Conservation (phyloP, 345 rosid genomes). For the Bretschneidera sinensis region DNA sequence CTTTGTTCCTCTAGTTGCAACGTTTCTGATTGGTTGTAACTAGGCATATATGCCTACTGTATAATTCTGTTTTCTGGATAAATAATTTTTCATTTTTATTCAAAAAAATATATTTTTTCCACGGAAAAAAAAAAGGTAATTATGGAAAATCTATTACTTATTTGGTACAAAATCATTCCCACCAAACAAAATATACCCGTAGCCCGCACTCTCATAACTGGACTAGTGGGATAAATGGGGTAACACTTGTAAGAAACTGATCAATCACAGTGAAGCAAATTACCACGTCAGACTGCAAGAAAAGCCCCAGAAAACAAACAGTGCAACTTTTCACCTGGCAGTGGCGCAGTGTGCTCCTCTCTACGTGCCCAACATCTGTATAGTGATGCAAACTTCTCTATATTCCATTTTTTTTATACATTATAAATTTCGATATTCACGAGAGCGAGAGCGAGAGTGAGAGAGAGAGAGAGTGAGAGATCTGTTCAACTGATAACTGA, state of each 20-base stretch:
- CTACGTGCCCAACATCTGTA: conserved; percentile 9
- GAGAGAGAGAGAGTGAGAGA: background rate
- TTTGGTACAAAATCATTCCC: too few species aligned
- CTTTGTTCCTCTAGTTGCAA: too few species aligned
- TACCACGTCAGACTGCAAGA: conserved; percentile 5
- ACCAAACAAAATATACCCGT: background rate
- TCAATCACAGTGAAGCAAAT: background rate
- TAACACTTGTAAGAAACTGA: background rate
- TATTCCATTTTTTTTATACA: background rate
- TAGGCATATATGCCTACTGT: too few species aligned
- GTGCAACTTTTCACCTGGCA: background rate
- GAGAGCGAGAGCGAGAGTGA: background rate
- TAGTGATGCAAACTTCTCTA: background rate
- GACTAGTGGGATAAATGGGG: background rate
- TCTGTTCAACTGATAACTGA: background rate
- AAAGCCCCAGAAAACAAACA: background rate
- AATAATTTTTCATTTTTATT: too few species aligned
- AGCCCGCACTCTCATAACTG: conserved; percentile 10
- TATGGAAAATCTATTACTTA: too few species aligned
- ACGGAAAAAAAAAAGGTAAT: too few species aligned
- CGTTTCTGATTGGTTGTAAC: too few species aligned
- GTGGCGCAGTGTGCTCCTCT: background rate
- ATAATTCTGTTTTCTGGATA: too few species aligned
- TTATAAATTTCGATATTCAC: too few species aligned
- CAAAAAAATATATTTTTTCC: too few species aligned